Base-by-base conservation (phyloP, 345 rosid genomes). In the Eucalyptus pauciflora region DNA sequence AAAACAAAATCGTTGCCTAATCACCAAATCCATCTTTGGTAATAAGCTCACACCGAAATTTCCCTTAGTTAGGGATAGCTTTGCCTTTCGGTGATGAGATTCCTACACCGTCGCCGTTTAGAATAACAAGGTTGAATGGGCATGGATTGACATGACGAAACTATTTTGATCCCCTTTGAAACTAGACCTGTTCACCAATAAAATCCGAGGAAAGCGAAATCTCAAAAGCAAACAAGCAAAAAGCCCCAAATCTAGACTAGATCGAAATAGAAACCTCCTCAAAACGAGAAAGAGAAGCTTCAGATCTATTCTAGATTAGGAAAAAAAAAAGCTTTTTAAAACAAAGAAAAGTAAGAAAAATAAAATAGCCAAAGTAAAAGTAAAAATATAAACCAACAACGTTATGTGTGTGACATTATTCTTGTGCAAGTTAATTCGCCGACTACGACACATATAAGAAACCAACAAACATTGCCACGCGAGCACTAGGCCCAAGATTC, bases 181-280 rank as follows among this genome's bases (percentile, higher is more conserved):
- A 10, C 0, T 24, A 0, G 0, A 58, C n/a, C 0, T 2, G 0
- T 25, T 22, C 13, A 4, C 13, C 64, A 24, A 58, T 0, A 58
- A 58, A 58, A 58, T 58, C 0, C 0, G 4, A 27, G 67, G 0
- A 27, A 60, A 11, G 31, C 0, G 1, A 60, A 60, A 60, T 22
- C 60, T 24, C 27, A 1, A 22, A 56, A 20, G 1, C 27, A 56
- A 20, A 22, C 25, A 56, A 0, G 27, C 60, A 22, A 22, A 54
- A 56, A 22, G 10, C 5, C 60, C 60, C 4, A 56, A 54, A 20
- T 60, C 7, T 11, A 58, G 4, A 58, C n/a, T 5, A 58, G 67
- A 58, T 25, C 1, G 3, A 25, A 10, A 58, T 25, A 10, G 13
- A 58, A 10, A 58, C 1, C 13, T 58, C 7, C 7, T 0, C n/a